phyloP scores from a whole-genome alignment of 768 basidiomycete species.

The Calvatia gigantea region DNA sequence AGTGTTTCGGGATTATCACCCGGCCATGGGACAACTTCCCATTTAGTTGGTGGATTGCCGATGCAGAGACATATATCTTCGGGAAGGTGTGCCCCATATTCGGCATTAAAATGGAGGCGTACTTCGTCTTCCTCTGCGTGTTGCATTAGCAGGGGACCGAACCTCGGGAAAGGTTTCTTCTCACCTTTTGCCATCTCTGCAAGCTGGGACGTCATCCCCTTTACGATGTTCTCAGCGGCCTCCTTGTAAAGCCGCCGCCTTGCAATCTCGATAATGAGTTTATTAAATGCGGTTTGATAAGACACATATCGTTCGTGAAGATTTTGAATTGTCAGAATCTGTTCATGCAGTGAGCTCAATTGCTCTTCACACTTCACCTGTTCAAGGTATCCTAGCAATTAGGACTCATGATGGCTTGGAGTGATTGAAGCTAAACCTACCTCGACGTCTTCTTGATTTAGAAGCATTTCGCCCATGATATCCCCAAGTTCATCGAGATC shows the following conservation, averaged over 20 bases:
- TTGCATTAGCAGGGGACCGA: not conserved
- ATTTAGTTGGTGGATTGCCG: slow-evolving; percentile 68
- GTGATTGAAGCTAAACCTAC: slow-evolving; percentile 29
- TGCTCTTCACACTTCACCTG: slow-evolving; percentile 53
- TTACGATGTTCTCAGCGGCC: slow-evolving; percentile 58
- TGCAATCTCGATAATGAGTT: slow-evolving; percentile 69
- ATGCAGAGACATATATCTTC: slow-evolving; percentile 79
- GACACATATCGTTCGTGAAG: slow-evolving; percentile 63
- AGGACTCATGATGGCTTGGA: not conserved
- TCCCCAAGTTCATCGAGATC: slow-evolving; percentile 76
- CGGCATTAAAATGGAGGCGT: slow-evolving; percentile 66
- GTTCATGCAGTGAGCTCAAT: slow-evolving; percentile 54
- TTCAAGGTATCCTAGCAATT: not conserved
- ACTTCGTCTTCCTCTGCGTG: slow-evolving; percentile 61
- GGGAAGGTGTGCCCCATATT: slow-evolving; percentile 71
- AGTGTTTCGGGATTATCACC: slow-evolving; percentile 55
- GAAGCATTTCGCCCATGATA: slow-evolving; percentile 77
- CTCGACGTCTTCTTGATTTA: slow-evolving; percentile 66
- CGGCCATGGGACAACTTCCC: slow-evolving; percentile 60
- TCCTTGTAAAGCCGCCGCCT: slow-evolving; percentile 67
- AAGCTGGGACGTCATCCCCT: slow-evolving; percentile 62
- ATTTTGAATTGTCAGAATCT: slow-evolving; percentile 58
- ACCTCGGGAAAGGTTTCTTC: slow-evolving; percentile 7
- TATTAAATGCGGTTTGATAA: slow-evolving; percentile 72
- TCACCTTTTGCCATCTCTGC: slow-evolving; percentile 65